Percentiles rank a stretch among this genome's conserved stretches.
Conservation (phyloP, 805 yeast genomes). For the Aciculoconidium aculeatum region DNA sequence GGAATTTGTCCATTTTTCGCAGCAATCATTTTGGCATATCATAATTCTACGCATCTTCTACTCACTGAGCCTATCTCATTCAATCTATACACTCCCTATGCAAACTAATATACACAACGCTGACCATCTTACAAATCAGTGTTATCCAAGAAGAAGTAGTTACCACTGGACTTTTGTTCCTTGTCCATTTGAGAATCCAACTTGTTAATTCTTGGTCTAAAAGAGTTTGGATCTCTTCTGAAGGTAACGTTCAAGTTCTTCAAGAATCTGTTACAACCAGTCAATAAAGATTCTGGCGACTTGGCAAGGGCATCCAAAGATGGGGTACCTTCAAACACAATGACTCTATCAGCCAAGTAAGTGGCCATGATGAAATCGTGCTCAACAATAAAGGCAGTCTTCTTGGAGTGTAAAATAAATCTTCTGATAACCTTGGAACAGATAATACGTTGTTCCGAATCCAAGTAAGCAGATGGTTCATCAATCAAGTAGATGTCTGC, state of each 20-base stretch:
- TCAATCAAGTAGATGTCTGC: constrained; percentile 97
- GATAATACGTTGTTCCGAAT: constrained; percentile 98
- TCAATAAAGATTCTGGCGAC: constrained; percentile 85
- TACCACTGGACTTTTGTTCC: constrained; percentile 89
- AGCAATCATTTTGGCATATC: too few relatives aligned
- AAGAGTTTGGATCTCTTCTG: constrained; percentile 98
- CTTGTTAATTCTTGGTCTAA: constrained; percentile 98
- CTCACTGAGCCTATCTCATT: too few relatives aligned
- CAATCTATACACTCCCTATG: too few relatives aligned
- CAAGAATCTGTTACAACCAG: constrained; percentile 96
- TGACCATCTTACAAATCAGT: constrained; percentile 27
- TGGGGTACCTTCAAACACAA: constrained; percentile 95
- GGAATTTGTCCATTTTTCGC: too few relatives aligned
- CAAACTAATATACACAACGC: constrained; percentile 12
- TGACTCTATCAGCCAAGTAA: constrained; percentile 96
- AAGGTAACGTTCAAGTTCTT: constrained; percentile 96
- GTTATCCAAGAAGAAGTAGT: constrained; percentile 91
- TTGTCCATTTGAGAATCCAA: constrained; percentile 98
- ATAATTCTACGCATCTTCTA: too few relatives aligned
- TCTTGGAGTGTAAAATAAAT: constrained; percentile 91
- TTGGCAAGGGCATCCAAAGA: constrained; percentile 81
- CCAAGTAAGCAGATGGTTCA: constrained; percentile 98
- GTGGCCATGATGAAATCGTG: constrained; percentile 99
- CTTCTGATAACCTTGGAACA: constrained; percentile 98
- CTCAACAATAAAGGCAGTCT: constrained; percentile 98